Evolutionary conservation across 768 basidiomycete genomes (phyloP), one percentile per base, ranked within the genome.

Genomic region (Podaxis sp.): DNA sequence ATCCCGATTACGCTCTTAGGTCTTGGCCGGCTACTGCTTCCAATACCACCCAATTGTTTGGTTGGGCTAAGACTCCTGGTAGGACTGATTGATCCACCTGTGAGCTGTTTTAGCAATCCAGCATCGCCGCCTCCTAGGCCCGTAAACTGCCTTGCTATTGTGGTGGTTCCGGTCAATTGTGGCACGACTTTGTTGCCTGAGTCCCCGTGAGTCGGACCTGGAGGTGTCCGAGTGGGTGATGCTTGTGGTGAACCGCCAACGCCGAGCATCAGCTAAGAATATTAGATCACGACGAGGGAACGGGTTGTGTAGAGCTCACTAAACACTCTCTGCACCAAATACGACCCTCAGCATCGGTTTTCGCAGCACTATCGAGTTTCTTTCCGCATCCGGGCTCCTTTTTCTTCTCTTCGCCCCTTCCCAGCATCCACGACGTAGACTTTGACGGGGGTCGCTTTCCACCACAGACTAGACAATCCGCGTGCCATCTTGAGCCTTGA

Each of bases 311-410:
- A 40, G 55, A 22, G 46, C 86, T 76, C 66, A 93, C 92, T 69
- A 87, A 77, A 72, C 93, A 95, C 74, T 93, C 91, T 67, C 91
- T 82, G 73, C 93, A 95, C 89, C 91, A 94, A 30, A 93, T 84
- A 12, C 84, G 82, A 0, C 88, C 88, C 40, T 87, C 84, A 10
- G 73, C 76, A 68, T 89, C 90, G 36, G 78, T 82, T 74, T 90
- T 93, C 12, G 93, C 93, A 26, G 87, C 91, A 66, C 90, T 91
- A 70, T 95, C 93, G 13, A 94, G 74, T 66, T 82, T 86, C 77
- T 95, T 95, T 10, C 91, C 89, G 67, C 93, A 95, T 8, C 92
- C 92, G 8, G 90, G 87, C 64, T 83, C 82, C 22, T 80, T 84
- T 53, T 81, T 83, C 65, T 83, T 84, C 66, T 77, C 73, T 72